Evolutionary conservation across 129 eudicot genomes (phyloP).

Genomic region (Flaveria robusta): DNA sequence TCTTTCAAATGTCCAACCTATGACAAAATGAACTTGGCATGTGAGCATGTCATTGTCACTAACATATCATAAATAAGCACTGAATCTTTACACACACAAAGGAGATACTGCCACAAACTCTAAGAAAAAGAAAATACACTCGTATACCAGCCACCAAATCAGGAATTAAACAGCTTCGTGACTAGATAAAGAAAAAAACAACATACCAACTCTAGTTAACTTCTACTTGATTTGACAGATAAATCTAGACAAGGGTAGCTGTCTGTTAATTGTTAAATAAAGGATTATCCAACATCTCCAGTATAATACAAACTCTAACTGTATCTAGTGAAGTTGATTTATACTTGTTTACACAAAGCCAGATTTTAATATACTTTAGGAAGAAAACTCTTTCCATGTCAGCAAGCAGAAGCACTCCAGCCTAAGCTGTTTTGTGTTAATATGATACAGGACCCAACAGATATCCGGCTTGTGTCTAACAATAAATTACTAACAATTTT

Average conservation of each 20-base stretch:
- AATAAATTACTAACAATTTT: neutral
- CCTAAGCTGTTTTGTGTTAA: conserved; percentile 6
- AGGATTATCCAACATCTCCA: neutral
- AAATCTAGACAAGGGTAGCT: neutral
- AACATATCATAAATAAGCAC: conserved; percentile 16
- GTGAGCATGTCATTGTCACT: conserved; percentile 24
- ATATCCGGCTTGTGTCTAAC: neutral
- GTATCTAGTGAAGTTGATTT: neutral
- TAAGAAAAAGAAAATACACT: neutral
- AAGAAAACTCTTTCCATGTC: neutral
- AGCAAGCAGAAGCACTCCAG: conserved; percentile 2
- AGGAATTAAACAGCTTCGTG: neutral
- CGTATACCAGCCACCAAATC: neutral
- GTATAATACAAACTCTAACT: neutral
- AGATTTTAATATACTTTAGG: neutral
- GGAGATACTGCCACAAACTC: neutral
- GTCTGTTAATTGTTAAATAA: neutral
- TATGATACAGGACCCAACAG: neutral
- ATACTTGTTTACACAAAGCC: neutral
- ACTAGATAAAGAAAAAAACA: neutral
- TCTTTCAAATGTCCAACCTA: conserved; percentile 88
- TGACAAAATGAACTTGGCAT: conserved; percentile 16
- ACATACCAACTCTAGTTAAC: neutral
- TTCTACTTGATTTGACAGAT: conserved; percentile 15
- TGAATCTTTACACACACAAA: neutral